Base-by-base conservation (phyloP, 2,329 filamentous ascomycete species). In the Mycosphaerella sp. region DNA sequence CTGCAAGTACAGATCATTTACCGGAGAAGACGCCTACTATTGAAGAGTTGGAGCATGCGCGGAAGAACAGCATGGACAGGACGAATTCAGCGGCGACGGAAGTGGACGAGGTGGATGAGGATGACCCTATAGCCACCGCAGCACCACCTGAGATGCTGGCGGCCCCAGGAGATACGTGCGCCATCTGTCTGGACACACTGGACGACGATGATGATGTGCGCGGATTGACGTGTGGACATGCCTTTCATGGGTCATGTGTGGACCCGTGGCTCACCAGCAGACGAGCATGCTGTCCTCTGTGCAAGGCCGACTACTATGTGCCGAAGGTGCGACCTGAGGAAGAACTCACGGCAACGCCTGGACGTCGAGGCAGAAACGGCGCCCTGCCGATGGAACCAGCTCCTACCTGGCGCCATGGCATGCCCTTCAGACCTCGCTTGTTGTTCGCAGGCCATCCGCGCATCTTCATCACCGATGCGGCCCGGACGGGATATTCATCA, bases 171-270 rank as follows among this genome's bases (percentile, higher is more conserved):
- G 93, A 98, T 66, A 86, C 89, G 1, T 98, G 93, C 70, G 93
- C 93, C 44, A 97, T 98, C 62, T 98, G 93, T 69, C 85, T 98
- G 59, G 93, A 98, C 66, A 85, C 81, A 0, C 79, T 98, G 14
- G 93, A 98, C 68, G 89, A 97, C 57, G 88, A 96, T 57, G 93
- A 97, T 62, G 91, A 98, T 66, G 84, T 98, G 44, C 87, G 93
- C 60, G 93, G 93, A 2, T 74, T 98, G 55, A 89, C 88, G 3
- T 98, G 93, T 65, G 93, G 93, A n/a, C 93, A 98, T 70, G 90
- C 91, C 48, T 98, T 97, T 79, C 93, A 98, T 68, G 90, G 89
- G 44, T 87, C 86, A 35, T 98, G 93, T 66, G 81, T 98, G 43
- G 93, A 98, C 62, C 93, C 93, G 9, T 98, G 93, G 93, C 74